phyloP scores from a whole-genome alignment of 331 rosid genomes.

The Saraca asoca region DNA sequence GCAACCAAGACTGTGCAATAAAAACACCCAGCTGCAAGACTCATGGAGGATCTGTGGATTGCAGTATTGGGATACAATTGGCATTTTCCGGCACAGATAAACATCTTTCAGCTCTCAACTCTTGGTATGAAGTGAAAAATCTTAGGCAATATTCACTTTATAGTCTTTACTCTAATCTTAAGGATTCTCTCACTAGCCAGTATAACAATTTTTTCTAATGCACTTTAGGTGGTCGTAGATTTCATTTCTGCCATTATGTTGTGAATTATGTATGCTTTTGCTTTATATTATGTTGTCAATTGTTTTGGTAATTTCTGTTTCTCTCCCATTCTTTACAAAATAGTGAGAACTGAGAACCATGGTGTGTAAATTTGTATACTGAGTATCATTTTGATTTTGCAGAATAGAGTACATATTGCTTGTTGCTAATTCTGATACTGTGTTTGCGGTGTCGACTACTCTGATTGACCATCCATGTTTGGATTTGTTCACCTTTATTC shows the following conservation, averaged over 20 bases:
- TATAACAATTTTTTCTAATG: constrained; percentile 54
- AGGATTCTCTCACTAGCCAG: constrained; percentile 66
- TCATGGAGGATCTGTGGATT: constrained; percentile 64
- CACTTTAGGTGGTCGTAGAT: constrained; percentile 15
- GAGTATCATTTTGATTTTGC: background rate
- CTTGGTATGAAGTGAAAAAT: constrained; percentile 79
- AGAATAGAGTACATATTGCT: background rate
- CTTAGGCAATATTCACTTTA: constrained; percentile 74
- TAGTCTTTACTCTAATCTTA: constrained; percentile 65
- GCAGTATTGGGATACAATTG: constrained; percentile 74
- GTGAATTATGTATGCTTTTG: constrained; percentile 26
- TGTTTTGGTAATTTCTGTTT: background rate
- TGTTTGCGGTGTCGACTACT: background rate
- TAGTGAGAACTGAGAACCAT: constrained; percentile 24
- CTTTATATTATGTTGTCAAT: background rate
- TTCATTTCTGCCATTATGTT: constrained; percentile 22
- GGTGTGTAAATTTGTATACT: background rate
- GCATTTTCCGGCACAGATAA: constrained; percentile 78
- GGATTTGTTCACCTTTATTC: too few relatives aligned
- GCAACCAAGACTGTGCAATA: constrained; percentile 72
- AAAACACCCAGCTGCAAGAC: constrained; percentile 55
- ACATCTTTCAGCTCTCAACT: constrained; percentile 60
- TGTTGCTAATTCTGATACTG: background rate
- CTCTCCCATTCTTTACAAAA: background rate
- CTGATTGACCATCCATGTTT: too few relatives aligned